phyloP scores from a whole-genome alignment of 2,329 filamentous ascomycete genomes.

The Neofusicoccum umdonicola region DNA sequence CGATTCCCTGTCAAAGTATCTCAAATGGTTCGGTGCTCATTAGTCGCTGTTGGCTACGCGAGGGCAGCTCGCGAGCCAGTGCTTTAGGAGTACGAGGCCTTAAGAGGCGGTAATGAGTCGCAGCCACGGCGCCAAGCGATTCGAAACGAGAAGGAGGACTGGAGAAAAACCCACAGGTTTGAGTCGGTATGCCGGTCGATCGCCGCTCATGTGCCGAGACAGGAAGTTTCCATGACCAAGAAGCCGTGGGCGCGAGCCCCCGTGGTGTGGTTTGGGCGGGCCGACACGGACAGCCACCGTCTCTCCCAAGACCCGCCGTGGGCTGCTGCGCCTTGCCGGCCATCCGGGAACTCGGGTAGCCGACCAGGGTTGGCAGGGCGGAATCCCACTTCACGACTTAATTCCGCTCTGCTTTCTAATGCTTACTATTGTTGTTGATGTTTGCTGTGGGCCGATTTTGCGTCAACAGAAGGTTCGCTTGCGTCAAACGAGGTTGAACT shows the following conservation, averaged over 20 bases:
- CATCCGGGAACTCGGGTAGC: neutral
- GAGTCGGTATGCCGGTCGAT: neutral
- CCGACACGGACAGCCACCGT: neutral
- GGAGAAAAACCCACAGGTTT: neutral
- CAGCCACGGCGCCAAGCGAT: neutral
- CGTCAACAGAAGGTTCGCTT: neutral
- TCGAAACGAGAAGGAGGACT: neutral
- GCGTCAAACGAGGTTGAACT: neutral
- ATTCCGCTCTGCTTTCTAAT: conserved; percentile 1
- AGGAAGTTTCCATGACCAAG: neutral
- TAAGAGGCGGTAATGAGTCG: neutral
- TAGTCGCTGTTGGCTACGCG: neutral
- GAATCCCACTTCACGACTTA: neutral
- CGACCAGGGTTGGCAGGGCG: neutral
- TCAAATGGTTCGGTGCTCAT: neutral
- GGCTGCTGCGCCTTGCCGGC: neutral
- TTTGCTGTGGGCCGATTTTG: neutral
- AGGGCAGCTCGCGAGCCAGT: neutral
- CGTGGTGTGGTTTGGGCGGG: neutral
- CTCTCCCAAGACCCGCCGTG: neutral
- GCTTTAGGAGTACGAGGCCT: neutral
- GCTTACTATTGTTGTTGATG: neutral
- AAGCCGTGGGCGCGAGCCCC: neutral
- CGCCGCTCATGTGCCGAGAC: neutral
- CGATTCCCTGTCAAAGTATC: neutral